Evolutionary conservation across 73 alveolate genomes (phyloP).

Genomic region (Paramecium biaurelia): DNA sequence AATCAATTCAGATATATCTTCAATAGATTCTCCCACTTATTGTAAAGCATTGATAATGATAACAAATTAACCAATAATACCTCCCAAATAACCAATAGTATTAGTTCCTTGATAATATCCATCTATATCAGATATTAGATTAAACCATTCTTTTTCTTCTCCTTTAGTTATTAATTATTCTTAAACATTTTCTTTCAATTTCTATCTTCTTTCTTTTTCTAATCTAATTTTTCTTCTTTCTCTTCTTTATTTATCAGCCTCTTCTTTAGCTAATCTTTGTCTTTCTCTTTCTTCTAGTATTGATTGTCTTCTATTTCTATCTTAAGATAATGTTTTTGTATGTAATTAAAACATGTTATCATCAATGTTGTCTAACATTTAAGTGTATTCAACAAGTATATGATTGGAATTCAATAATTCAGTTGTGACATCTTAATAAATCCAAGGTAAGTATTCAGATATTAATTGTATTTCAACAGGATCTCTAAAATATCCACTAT

Average conservation of each 20-base stretch:
- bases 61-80: conserved; percentile 31
- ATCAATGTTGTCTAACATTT: background rate
- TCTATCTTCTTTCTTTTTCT: conserved; percentile 48
- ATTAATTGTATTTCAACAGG: conserved; percentile 5
- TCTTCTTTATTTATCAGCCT: conserved; percentile 15
- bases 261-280: conserved; percentile 25
- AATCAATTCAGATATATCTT: conserved; percentile 15
- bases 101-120: background rate
- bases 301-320: background rate
- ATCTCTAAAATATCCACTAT: conserved; percentile 24
- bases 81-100: conserved; percentile 21
- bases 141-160: conserved; percentile 19
- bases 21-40: background rate
- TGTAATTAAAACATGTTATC: background rate
- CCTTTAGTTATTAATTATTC: conserved; percentile 32
- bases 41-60: background rate
- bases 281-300: conserved; percentile 40
- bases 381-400: background rate
- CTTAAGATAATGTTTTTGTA: background rate
- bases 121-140: conserved; percentile 21
- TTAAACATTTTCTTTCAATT: background rate
- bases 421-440: background rate
- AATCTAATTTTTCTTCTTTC: conserved; percentile 43
- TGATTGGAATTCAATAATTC: background rate
- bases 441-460: conserved; percentile 14